Conservation (phyloP, 805 yeast species). For the Lipomyces sp. region DNA sequence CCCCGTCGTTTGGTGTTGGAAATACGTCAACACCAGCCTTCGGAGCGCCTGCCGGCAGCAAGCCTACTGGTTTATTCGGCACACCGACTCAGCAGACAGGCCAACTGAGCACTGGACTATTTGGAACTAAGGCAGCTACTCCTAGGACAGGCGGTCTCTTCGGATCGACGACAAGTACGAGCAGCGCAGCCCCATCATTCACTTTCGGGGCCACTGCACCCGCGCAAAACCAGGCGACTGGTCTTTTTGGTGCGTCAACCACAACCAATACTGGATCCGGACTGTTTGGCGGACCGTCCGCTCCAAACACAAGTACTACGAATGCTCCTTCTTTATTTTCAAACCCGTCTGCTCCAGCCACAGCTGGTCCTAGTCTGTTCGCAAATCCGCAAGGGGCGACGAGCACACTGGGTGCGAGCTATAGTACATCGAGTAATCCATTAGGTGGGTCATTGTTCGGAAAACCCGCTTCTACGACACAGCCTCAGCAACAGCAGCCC, state of each 20-base stretch:
- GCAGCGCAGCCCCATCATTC: not conserved
- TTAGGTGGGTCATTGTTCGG: slow-evolving; percentile 14
- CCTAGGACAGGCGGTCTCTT: slow-evolving; percentile 8
- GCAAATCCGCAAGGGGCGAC: slow-evolving; percentile 8
- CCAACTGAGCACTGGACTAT: slow-evolving; percentile 19
- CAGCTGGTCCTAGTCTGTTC: not conserved
- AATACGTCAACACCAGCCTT: slow-evolving; percentile 17
- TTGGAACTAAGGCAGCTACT: slow-evolving; percentile 12
- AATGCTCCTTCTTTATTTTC: slow-evolving; percentile 19
- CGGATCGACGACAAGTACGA: slow-evolving; percentile 15
- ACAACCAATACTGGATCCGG: slow-evolving; percentile 8
- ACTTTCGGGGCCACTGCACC: slow-evolving; percentile 10
- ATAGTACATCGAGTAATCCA: not conserved
- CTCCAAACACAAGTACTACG: not conserved
- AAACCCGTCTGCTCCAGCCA: not conserved
- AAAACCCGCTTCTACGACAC: slow-evolving; percentile 12
- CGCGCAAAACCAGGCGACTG: not conserved
- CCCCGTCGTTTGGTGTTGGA: slow-evolving; percentile 25
- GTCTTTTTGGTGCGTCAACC: slow-evolving; percentile 5
- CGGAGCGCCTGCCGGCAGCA: slow-evolving; percentile 13
- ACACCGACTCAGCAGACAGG: slow-evolving; percentile 3
- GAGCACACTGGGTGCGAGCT: slow-evolving; percentile 3
- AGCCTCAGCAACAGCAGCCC: slow-evolving; percentile 10
- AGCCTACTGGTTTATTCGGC: slow-evolving; percentile 7
- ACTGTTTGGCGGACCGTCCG: slow-evolving; percentile 7